Evolutionary conservation across 2,329 filamentous ascomycete species (phyloP).

Genomic region (Rhexocercosporidium sp.): DNA sequence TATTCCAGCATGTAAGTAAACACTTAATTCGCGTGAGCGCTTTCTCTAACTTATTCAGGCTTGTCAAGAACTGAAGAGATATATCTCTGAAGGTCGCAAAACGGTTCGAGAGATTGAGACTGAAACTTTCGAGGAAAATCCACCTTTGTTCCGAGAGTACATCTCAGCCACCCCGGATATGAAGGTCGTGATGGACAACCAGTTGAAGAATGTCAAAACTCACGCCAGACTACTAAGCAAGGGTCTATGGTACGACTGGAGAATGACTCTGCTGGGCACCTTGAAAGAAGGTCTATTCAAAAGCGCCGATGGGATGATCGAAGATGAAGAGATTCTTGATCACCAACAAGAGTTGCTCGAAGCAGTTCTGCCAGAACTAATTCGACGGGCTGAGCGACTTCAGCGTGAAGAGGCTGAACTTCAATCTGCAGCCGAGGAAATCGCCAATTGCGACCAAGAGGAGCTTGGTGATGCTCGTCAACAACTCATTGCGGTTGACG

Average conservation of each 20-base stretch:
- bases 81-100: conserved; percentile 89
- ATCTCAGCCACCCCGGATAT: conserved; percentile 83
- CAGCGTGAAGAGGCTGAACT: conserved; percentile 69
- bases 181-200: conserved; percentile 87
- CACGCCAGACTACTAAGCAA: conserved; percentile 90
- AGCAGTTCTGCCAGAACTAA: conserved; percentile 68
- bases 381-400: conserved; percentile 65
- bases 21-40: neutral
- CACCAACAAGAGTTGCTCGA: conserved; percentile 73
- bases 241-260: conserved; percentile 98
- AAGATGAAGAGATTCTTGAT: conserved; percentile 70
- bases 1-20: conserved; percentile 82
- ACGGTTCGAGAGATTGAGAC: conserved; percentile 91
- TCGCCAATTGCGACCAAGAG: conserved; percentile 80
- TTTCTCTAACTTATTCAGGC: conserved; percentile 54
- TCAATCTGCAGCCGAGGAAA: conserved; percentile 72
- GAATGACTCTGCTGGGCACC: conserved; percentile 83
- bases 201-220: conserved; percentile 97
- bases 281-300: conserved; percentile 82
- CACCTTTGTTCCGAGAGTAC: conserved; percentile 90
- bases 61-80: conserved; percentile 93
- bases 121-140: conserved; percentile 89
- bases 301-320: conserved; percentile 77
- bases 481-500: conserved; percentile 67
- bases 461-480: conserved; percentile 78